These are phyloP conservation scores for Hyphopichia pseudoburtonii DNA, from an alignment of 1,139 yeast species.

Conservation along the genomic window DNA sequence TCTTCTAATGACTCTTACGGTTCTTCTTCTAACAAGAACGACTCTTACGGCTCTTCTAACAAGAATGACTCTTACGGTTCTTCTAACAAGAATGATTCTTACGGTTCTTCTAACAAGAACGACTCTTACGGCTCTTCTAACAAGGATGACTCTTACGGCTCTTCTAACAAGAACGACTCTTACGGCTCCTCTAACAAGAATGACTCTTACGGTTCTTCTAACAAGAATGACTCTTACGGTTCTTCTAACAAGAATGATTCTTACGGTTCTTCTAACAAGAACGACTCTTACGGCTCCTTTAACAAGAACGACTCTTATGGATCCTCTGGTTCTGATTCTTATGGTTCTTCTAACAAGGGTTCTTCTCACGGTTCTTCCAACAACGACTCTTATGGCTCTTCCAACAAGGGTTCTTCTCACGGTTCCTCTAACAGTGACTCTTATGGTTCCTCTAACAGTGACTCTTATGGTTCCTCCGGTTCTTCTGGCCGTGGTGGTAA, in stretches of 20 bases:
- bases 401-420: constrained; percentile 19
- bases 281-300: constrained; percentile 16
- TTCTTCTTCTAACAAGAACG: constrained; percentile 11
- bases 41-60: constrained; percentile 9
- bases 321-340: constrained; percentile 14
- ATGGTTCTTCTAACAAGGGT: constrained; percentile 15
- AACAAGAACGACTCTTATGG: constrained; percentile 16
- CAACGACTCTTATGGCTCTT: constrained; percentile 20
- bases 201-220: constrained; percentile 13
- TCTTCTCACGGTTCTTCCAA: constrained; percentile 12
- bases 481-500: constrained; percentile 13
- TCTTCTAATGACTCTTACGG: constrained; percentile 16
- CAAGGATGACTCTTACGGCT: constrained; percentile 19
- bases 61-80: constrained; percentile 9
- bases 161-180: constrained; percentile 16
- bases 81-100: constrained; percentile 8
- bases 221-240: constrained; percentile 21
- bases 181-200: constrained; percentile 8
- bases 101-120: constrained; percentile 4
- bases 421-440: constrained; percentile 18
- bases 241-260: constrained; percentile 17
- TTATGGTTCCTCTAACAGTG: constrained; percentile 17
- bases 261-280: constrained; percentile 20
- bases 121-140: constrained; percentile 5
- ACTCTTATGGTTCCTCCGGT: constrained; percentile 15